A percentile compares a stretch with the other conserved stretches of the same genome.
Evolutionary conservation across 164 flowering plant genomes (phyloP).

Genomic region (Cinnamomum chago): DNA sequence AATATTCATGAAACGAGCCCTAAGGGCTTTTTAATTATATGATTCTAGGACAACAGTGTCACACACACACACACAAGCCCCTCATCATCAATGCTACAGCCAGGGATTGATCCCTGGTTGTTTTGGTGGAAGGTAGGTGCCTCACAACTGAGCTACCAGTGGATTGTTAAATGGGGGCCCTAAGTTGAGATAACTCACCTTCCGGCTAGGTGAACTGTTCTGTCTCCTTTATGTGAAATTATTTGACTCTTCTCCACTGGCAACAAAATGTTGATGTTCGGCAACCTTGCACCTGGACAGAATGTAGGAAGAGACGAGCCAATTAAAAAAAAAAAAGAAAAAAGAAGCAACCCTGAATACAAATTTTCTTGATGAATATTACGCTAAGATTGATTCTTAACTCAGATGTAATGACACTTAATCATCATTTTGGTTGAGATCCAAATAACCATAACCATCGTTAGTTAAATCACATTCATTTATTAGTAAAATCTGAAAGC

Average conservation of each 20-base stretch:
- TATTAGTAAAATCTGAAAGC: background rate
- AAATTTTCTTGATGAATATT: too few species aligned
- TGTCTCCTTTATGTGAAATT: slow-evolving; percentile 42
- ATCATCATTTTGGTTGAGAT: slow-evolving; percentile 3
- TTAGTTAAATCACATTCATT: background rate
- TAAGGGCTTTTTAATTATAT: too few species aligned
- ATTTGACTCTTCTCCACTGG: slow-evolving; percentile 50
- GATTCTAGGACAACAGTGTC: too few species aligned
- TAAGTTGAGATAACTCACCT: slow-evolving; percentile 41
- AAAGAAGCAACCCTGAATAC: background rate
- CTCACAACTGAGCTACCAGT: too few species aligned
- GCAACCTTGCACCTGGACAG: slow-evolving; percentile 73
- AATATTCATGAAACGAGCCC: too few species aligned
- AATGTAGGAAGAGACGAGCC: slow-evolving; percentile 3
- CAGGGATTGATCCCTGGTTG: too few species aligned
- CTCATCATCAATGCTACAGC: too few species aligned
- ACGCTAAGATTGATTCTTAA: too few species aligned
- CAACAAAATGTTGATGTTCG: slow-evolving; percentile 52
- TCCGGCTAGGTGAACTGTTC: slow-evolving; percentile 52
- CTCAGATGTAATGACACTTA: background rate
- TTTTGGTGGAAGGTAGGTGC: too few species aligned
- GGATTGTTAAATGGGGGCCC: too few species aligned
- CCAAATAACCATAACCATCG: background rate
- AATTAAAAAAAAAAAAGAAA: background rate
- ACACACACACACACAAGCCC: too few species aligned